Percentiles rank a stretch among this genome's conserved stretches.
Conservation (phyloP, 2,329 filamentous ascomycete species). For the Aspergillus ustus region DNA sequence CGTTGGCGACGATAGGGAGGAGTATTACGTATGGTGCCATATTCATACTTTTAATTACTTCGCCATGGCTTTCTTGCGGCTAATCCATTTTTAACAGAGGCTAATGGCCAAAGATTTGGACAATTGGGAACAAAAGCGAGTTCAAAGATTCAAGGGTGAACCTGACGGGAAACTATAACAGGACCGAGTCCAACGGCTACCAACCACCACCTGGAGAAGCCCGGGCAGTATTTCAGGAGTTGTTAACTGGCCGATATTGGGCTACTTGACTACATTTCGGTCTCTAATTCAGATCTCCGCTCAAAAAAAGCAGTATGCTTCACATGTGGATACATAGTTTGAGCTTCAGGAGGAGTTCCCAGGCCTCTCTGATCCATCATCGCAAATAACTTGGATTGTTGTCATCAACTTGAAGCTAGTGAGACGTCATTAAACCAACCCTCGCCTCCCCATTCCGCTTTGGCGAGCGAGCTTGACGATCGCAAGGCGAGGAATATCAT, state of each 20-base stretch:
- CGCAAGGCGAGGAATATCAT: neutral
- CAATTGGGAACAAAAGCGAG: conserved; percentile 94
- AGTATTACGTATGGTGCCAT: conserved; percentile 49
- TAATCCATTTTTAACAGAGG: conserved; percentile 57
- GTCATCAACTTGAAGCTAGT: neutral
- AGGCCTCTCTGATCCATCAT: neutral
- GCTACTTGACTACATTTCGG: too few species aligned
- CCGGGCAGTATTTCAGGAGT: neutral
- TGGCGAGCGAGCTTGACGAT: neutral
- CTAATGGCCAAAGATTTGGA: conserved; percentile 88
- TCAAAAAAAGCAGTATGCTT: neutral
- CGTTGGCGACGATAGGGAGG: conserved; percentile 49
- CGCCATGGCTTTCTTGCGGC: neutral
- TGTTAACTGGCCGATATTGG: too few species aligned
- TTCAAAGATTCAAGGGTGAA: conserved; percentile 87
- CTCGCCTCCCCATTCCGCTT: neutral
- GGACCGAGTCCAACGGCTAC: neutral
- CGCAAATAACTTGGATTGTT: neutral
- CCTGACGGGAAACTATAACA: conserved; percentile 76
- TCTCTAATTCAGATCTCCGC: too few species aligned
- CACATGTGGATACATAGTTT: neutral
- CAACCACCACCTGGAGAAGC: neutral
- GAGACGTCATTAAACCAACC: neutral
- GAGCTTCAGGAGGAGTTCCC: too few species aligned
- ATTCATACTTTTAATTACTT: neutral